Evolutionary conservation across 1,139 yeast species (phyloP), one percentile per base, ranked within the genome.

Genomic region (Suhomyces guaymorum): DNA sequence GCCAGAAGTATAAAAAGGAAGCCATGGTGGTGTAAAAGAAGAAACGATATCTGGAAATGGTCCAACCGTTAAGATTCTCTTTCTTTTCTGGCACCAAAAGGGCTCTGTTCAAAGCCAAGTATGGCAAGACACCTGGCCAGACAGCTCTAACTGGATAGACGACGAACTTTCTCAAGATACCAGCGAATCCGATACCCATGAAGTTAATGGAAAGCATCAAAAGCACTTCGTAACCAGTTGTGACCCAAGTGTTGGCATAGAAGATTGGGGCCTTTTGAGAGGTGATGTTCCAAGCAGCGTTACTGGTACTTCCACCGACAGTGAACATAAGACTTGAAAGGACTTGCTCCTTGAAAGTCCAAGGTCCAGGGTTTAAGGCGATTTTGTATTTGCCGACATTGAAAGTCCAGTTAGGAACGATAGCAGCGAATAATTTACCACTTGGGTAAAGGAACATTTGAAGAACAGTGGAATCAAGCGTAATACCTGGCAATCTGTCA

Each of bases 391-490:
- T 42, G 42, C 44, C 48, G 15, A 50, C 28, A 14, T 39, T 49
- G 28, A 52, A 41, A 26, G 43, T 47, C 42, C 43, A 43, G 22
- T 47, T 48, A 4, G 69, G 69, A 13, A 59, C 39, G 13, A 54
- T 30, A 24, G 28, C 41, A 3, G 43, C 49, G 39, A 52, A 44
- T 3, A 53, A 28, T 17, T 54, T 54, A 35, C 87, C 88, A 46
- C 73, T 62, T 8, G 84, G 82, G 48, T 75, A 80, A 32, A 80
- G 57, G 37, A 82, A 64, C 41, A 81, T 59, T 52, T 81, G 86
- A 38, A 75, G 64, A 23, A 80, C 63, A 73, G 82, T 47, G 14
- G 80, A 46, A 8, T 63, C 41, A 13, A 80, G 53, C 3, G 60
- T 31, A 35, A 80, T 75, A n/a, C 61, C 36, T 4, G 84, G 85